phyloP scores from a whole-genome alignment of 176 grass and related monocot species.

The Calamus simplicifolius region DNA sequence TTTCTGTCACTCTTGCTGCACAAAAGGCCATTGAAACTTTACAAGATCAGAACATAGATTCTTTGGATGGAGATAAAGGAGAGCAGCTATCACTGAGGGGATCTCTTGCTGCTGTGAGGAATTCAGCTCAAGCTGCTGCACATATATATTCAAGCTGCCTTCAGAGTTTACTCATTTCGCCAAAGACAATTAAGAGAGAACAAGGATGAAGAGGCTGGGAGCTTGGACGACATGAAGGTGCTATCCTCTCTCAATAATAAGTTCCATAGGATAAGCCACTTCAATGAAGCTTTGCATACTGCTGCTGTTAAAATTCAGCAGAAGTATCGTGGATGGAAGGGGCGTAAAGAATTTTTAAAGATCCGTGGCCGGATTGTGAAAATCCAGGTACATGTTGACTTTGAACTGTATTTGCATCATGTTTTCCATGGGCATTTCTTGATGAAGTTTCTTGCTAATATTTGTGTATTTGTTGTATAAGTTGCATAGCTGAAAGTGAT shows the following conservation, averaged over 20 bases:
- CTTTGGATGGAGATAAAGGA: background rate
- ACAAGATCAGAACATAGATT: slow-evolving; percentile 11
- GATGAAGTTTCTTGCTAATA: too few species aligned
- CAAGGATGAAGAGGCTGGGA: slow-evolving; percentile 11
- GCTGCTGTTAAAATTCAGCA: slow-evolving; percentile 71
- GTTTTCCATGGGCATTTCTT: too few species aligned
- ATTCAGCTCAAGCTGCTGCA: slow-evolving; percentile 58
- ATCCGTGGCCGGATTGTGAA: slow-evolving; percentile 60
- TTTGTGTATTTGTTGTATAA: too few species aligned
- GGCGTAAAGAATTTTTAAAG: slow-evolving; percentile 60
- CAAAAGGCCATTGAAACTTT: slow-evolving; percentile 32
- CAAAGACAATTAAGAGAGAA: slow-evolving; percentile 32
- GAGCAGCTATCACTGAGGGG: slow-evolving; percentile 23
- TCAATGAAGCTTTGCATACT: slow-evolving; percentile 46
- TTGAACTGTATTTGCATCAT: too few species aligned
- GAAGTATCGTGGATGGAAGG: slow-evolving; percentile 85
- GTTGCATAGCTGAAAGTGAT: too few species aligned
- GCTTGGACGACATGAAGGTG: slow-evolving; percentile 15
- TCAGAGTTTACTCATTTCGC: slow-evolving; percentile 64
- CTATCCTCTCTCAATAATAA: slow-evolving; percentile 22
- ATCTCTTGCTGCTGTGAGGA: slow-evolving; percentile 53
- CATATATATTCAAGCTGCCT: slow-evolving; percentile 54
- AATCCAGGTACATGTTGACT: slow-evolving; percentile 53
- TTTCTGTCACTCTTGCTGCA: slow-evolving; percentile 37
- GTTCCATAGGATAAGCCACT: slow-evolving; percentile 12